Conservation (phyloP, 2,329 filamentous ascomycete genomes). For the Colletotrichum liaoningense region DNA sequence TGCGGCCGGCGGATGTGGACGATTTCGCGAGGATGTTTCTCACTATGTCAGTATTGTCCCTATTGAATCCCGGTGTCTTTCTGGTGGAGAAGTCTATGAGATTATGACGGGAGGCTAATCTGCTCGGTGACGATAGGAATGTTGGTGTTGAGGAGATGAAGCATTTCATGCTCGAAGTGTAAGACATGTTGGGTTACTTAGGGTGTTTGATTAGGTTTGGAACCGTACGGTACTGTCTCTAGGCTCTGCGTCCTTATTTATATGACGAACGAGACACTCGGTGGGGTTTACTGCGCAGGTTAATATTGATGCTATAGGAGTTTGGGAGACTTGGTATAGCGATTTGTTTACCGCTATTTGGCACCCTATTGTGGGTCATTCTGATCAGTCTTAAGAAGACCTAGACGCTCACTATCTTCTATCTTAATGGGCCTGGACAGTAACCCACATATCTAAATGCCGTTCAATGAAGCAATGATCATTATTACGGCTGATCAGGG, state of each 20-base stretch:
- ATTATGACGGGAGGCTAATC: not conserved
- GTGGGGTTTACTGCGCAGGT: not conserved
- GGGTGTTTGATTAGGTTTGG: not conserved
- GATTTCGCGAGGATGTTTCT: constrained; percentile 53
- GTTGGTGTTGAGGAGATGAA: constrained; percentile 36
- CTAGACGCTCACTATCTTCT: too few species aligned
- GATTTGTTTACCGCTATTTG: not conserved
- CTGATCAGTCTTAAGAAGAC: too few species aligned
- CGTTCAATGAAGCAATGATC: too few species aligned
- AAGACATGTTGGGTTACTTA: not conserved
- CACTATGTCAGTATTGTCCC: constrained; percentile 46
- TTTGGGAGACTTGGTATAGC: not conserved
- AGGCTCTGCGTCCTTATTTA: not conserved
- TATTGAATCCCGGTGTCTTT: not conserved
- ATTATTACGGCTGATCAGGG: too few species aligned
- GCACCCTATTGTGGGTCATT: not conserved
- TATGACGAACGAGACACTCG: not conserved
- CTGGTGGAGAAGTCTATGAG: too few species aligned
- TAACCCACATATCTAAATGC: too few species aligned
- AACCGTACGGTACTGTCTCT: not conserved
- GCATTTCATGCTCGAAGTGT: constrained; percentile 33
- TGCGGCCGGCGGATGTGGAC: constrained; percentile 49
- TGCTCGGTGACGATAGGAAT: constrained; percentile 2
- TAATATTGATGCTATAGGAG: not conserved
- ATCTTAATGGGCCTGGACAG: too few species aligned